Base-by-base conservation (phyloP, 768 basidiomycete species). In the Chalciporus sphaerocephalus region DNA sequence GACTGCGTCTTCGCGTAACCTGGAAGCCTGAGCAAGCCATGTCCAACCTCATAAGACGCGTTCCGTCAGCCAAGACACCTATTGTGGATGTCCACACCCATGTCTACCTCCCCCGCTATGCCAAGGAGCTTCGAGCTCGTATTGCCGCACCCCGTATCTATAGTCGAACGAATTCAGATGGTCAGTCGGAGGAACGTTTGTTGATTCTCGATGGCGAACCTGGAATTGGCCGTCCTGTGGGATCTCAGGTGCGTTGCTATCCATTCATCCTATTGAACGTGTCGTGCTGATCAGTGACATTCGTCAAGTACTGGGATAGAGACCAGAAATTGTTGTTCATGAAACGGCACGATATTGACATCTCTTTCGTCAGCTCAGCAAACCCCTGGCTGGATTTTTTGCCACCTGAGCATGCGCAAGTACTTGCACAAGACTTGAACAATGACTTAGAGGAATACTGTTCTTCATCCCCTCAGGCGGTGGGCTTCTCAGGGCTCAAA, bases 381-480 rank as follows among this genome's bases (percentile, higher is more conserved):
- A 93, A 94, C 58, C 92, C 91, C 8, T 94, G 91, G 91, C 78
- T 93, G 27, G 92, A 94, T 64, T 93, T 92, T 59, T 75, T 94
- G 18, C 64, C 83, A 5, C 77, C 86, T 9, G 58, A 76, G 20
- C 77, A 84, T 34, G 92, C 91, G 8, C 72, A 76, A 39, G 58
- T 61, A 11, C 74, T 92, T 15, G 88, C 90, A 0, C 64, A 61
- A n/a, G 75, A 83, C 40, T 71, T 93, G 35, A 94, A 93, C 60
- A 60, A 71, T 25, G 87, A 92, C 57, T 73, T 93, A 8, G 88
- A 94, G 59, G 57, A 74, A 21, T 93, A 87, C 58, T 94, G 91
- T 59, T 73, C 85, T 3, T 76, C 81, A 1, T 75, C 79, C 4
- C 85, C 87, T 1, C 45, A 61, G 23, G 59, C 52, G 3, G 44